Percentiles rank a stretch among this genome's conserved stretches.
Conservation (phyloP, 2,329 filamentous ascomycete species). For the Diaporthe citriasiana region DNA sequence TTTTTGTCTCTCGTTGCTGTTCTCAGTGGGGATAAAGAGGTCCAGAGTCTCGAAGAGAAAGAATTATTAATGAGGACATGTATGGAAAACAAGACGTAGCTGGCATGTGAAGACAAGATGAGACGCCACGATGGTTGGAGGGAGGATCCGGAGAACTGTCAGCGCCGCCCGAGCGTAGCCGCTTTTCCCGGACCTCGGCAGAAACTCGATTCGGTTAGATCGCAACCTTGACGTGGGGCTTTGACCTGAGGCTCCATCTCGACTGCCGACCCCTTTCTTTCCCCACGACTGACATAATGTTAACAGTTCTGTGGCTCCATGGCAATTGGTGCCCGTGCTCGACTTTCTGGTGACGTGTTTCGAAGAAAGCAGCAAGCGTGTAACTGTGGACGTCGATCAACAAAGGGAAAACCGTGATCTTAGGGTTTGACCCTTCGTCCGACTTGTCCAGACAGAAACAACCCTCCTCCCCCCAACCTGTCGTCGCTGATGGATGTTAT, state of each 20-base stretch:
- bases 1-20: not conserved
- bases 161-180: constrained; percentile 30
- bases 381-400: not conserved
- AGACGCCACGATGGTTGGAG: not conserved
- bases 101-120: constrained; percentile 29
- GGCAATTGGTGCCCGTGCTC: not conserved
- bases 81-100: not conserved
- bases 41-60: not conserved
- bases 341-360: not conserved
- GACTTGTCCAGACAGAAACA: not conserved
- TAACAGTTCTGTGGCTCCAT: not conserved
- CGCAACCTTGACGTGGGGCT: not conserved
- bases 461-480: too few species aligned
- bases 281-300: constrained; percentile 18
- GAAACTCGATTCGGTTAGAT: constrained; percentile 20
- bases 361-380: not conserved
- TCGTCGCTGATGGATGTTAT: too few species aligned
- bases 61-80: not conserved
- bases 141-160: constrained; percentile 14
- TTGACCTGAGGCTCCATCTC: constrained; percentile 20
- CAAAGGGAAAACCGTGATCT: not conserved
- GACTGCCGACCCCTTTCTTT: constrained; percentile 4
- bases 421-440: constrained; percentile 1
- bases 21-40: not conserved
- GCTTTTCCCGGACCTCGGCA: constrained; percentile 34